Evolutionary conservation across 2,329 filamentous ascomycete genomes (phyloP), one percentile per base, ranked within the genome.

Genomic region (Xylariaceae sp.): DNA sequence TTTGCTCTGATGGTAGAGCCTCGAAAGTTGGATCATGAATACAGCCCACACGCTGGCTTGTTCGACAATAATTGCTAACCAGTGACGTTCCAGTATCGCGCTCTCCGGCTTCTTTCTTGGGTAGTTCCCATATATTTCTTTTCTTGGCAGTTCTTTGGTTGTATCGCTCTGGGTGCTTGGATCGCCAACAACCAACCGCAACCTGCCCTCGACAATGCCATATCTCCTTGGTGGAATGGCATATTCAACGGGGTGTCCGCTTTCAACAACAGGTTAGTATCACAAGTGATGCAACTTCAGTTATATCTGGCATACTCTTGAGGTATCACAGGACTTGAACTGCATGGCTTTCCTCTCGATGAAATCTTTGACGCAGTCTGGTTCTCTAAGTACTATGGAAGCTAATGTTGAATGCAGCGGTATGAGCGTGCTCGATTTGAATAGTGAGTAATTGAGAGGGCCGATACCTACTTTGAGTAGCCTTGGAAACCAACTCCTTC

Each of bases 141-240:
- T 22, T 46, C 67, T 2, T 71, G 64, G 59, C 72, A 74, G 51
- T 45, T 73, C 7, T 47, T 74, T 6, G 68, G 69, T 8, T 63
- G 60, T 39, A 49, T 75, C 4, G 65, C 63, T 6, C 60, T 74
- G 29, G 81, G 76, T 9, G 78, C 77, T 13, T 86, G 78, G 69
- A 75, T 84, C 40, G 69, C 68, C 13, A 59, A 66, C 43, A 70
- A 81, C 47, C 68, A 70, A 33, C 64, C 76, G 1, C 63, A 64
- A 8, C 64, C 69, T 3, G 69, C 79, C 1, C 55, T 63, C 2
- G 61, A 57, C 4, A 83, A 85, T 55, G 78, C 74, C 11, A 69
- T 82, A 40, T 77, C 79, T 43, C 76, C 82, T 26, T 85, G 78
- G 78, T 86, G 82, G 81, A 67, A 79, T 2, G 82, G 82, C 31